These are phyloP conservation scores for Fusarium irregulare DNA, from an alignment of 2,329 filamentous ascomycete species.

Conservation along the genomic window DNA sequence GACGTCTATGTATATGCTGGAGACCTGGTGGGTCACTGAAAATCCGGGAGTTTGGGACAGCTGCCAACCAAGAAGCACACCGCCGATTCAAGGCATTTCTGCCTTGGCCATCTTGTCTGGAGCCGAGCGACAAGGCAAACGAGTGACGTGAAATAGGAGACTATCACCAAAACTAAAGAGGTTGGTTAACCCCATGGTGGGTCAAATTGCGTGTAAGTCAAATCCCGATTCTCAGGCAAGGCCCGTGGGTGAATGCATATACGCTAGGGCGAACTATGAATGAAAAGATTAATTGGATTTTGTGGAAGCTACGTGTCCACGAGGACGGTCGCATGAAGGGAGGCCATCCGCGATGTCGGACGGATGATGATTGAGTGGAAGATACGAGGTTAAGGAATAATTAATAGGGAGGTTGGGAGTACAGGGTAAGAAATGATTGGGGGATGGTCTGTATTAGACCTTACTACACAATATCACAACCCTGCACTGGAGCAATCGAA, in stretches of 20 bases:
- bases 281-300: conserved; percentile 10
- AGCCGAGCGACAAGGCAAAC: conserved; percentile 12
- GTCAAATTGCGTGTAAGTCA: conserved; percentile 21
- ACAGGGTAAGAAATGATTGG: conserved; percentile 35
- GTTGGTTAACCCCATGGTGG: conserved; percentile 22
- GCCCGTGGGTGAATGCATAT: not conserved
- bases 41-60: not conserved
- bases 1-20: not conserved
- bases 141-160: conserved; percentile 19
- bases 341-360: conserved; percentile 40
- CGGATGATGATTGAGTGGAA: conserved; percentile 31
- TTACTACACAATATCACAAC: not conserved
- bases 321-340: conserved; percentile 41
- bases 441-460: not conserved
- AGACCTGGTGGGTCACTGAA: not conserved
- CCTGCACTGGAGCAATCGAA: conserved; percentile 1
- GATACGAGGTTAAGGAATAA: conserved; percentile 25
- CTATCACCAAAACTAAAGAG: conserved; percentile 14
- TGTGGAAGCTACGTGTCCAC: conserved; percentile 32
- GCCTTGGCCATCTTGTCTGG: not conserved
- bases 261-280: not conserved
- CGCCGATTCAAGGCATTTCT: conserved; percentile 21
- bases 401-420: conserved; percentile 44
- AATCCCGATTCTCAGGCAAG: not conserved
- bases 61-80: conserved; percentile 14